Conservation (phyloP, 139 green algal species). For the Mychonastes homosphaera region DNA sequence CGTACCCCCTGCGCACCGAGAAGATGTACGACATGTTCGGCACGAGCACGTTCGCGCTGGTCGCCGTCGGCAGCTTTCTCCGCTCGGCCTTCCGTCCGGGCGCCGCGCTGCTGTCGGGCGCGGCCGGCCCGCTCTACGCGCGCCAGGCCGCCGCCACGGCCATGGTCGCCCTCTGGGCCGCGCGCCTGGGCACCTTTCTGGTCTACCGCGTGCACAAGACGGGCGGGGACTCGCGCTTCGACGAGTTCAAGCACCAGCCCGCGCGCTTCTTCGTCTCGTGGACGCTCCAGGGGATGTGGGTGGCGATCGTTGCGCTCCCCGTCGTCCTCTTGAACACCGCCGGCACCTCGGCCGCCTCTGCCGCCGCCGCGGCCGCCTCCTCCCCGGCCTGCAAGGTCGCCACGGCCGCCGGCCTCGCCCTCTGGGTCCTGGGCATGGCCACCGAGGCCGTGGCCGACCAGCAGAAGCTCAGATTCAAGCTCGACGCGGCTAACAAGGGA, state of each 20-base stretch:
- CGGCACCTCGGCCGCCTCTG: slow-evolving; percentile 13
- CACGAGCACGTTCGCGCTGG: slow-evolving; percentile 35
- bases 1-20: slow-evolving; percentile 43
- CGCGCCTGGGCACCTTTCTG: slow-evolving; percentile 65
- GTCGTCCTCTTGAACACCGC: slow-evolving; percentile 56
- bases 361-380: slow-evolving; percentile 6
- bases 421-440: slow-evolving; percentile 50
- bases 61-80: slow-evolving; percentile 30
- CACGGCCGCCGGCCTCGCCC: slow-evolving; percentile 20
- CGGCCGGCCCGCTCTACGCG: not conserved
- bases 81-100: not conserved
- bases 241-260: slow-evolving; percentile 58
- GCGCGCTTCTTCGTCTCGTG: slow-evolving; percentile 47
- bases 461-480: slow-evolving; percentile 73
- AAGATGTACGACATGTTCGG: slow-evolving; percentile 67
- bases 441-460: slow-evolving; percentile 56
- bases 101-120: not conserved
- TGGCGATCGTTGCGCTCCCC: slow-evolving; percentile 59
- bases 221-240: slow-evolving; percentile 67
- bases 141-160: slow-evolving; percentile 16
- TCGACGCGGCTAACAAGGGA: slow-evolving; percentile 53
- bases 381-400: not conserved
- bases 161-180: slow-evolving; percentile 58
- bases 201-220: slow-evolving; percentile 49
- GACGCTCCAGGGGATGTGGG: slow-evolving; percentile 72